phyloP scores from a whole-genome alignment of 2,329 filamentous ascomycete genomes.

The Aspergillus neotritici region DNA sequence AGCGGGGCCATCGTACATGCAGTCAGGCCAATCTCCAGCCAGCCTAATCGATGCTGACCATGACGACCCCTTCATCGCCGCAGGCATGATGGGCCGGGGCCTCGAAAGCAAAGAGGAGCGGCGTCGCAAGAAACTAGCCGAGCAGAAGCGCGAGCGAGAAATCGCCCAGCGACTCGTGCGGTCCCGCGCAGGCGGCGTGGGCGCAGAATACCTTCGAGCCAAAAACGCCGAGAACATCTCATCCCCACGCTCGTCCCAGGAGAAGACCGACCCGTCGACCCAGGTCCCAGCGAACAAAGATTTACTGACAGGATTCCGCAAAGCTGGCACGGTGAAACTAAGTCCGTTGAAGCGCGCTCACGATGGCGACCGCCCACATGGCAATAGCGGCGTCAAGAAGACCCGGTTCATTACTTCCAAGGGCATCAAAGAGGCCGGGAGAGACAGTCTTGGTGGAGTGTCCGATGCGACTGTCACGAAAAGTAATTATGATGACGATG shows the following conservation, averaged over 20 bases:
- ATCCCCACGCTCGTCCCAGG: constrained; percentile 7
- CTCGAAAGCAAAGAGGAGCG: constrained; percentile 39
- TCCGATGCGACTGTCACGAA: constrained; percentile 33
- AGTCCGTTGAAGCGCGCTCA: constrained; percentile 37
- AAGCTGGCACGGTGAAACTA: constrained; percentile 36
- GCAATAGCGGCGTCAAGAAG: constrained; percentile 50
- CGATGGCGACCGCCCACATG: constrained; percentile 29
- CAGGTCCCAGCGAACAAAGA: constrained; percentile 15
- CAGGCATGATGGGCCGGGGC: constrained; percentile 36
- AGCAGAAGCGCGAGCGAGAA: constrained; percentile 42
- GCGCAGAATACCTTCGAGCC: constrained; percentile 42
- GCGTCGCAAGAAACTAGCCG: constrained; percentile 37
- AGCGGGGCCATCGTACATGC: constrained; percentile 15
- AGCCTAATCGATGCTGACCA: constrained; percentile 38
- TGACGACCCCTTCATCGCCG: constrained; percentile 39
- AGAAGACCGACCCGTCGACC: constrained; percentile 9
- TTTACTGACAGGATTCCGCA: constrained; percentile 24
- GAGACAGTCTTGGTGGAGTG: constrained; percentile 60
- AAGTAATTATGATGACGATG: constrained; percentile 48
- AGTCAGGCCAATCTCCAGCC: constrained; percentile 32
- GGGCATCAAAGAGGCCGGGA: constrained; percentile 69
- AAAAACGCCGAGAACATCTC: constrained; percentile 22
- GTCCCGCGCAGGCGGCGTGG: constrained; percentile 30
- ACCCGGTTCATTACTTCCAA: constrained; percentile 74
- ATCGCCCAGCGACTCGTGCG: constrained; percentile 40